Percentiles rank a stretch among this genome's conserved stretches.
Evolutionary conservation across 192 early-diverging fungal genomes (phyloP).

Genomic region (Coemansia sp.): DNA sequence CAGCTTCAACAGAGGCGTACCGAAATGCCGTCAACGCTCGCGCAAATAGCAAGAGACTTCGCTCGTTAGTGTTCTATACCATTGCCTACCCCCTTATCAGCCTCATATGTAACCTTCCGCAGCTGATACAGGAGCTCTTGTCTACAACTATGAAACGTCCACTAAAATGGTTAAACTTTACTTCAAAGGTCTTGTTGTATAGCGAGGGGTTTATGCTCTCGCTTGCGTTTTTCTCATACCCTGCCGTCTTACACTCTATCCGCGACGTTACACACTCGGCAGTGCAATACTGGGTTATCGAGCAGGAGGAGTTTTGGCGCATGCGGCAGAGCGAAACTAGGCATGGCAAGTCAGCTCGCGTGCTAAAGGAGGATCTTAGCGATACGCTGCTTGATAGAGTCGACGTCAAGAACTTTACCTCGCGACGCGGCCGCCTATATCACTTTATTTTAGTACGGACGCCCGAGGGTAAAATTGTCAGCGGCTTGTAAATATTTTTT

Average conservation of each 20-base stretch:
- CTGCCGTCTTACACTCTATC: slow-evolving; percentile 48
- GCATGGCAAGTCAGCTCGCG: background rate
- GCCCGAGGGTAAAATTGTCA: slow-evolving; percentile 43
- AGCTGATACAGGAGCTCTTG: slow-evolving; percentile 46
- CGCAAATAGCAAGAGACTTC: slow-evolving; percentile 53
- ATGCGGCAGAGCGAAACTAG: slow-evolving; percentile 23
- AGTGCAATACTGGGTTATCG: slow-evolving; percentile 55
- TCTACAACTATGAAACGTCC: slow-evolving; percentile 26
- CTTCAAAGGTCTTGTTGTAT: slow-evolving; percentile 21
- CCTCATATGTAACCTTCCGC: slow-evolving; percentile 49
- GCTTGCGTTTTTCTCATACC: slow-evolving; percentile 50
- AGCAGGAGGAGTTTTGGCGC: slow-evolving; percentile 58
- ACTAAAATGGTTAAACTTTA: slow-evolving; percentile 23
- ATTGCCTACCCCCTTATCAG: slow-evolving; percentile 52
- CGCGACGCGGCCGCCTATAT: slow-evolving; percentile 38
- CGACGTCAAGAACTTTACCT: slow-evolving; percentile 41
- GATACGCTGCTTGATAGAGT: slow-evolving; percentile 23
- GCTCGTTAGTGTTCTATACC: slow-evolving; percentile 53
- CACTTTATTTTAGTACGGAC: slow-evolving; percentile 41
- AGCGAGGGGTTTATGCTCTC: slow-evolving; percentile 49
- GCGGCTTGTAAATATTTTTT: background rate
- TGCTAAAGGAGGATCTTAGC: slow-evolving; percentile 4
- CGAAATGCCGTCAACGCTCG: slow-evolving; percentile 50
- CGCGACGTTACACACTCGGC: slow-evolving; percentile 46
- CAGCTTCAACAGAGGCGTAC: slow-evolving; percentile 46